Evolutionary conservation across 2,329 filamentous ascomycete species (phyloP).

Genomic region (Neopestalotiopsis clavispora): DNA sequence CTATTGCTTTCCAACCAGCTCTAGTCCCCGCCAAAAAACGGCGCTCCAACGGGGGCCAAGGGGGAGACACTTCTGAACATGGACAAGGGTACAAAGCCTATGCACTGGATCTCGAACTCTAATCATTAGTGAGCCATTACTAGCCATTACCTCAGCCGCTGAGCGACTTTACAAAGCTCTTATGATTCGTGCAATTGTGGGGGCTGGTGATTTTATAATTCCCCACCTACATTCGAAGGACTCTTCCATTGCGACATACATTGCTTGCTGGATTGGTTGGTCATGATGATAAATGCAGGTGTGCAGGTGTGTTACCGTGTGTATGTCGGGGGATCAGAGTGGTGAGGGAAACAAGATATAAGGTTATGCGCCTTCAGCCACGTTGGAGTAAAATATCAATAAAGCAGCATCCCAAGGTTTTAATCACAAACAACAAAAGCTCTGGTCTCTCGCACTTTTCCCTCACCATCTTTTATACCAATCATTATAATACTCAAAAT

Average conservation of each 20-base stretch:
- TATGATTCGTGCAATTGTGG: not conserved
- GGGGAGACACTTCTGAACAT: too few species aligned
- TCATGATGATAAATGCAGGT: slow-evolving; percentile 1
- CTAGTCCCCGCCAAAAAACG: too few species aligned
- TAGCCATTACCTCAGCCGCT: not conserved
- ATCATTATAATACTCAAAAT: slow-evolving; percentile 23
- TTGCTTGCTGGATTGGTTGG: not conserved
- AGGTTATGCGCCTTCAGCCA: not conserved
- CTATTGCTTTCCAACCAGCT: too few species aligned
- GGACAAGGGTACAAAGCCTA: too few species aligned
- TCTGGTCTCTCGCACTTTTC: not conserved
- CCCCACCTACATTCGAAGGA: not conserved
- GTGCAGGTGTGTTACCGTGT: not conserved
- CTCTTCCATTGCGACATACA: not conserved
- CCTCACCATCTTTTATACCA: not conserved
- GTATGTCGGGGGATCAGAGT: not conserved
- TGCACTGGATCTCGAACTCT: not conserved
- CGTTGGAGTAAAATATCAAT: not conserved
- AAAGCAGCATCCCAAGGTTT: not conserved
- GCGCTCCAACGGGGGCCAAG: too few species aligned
- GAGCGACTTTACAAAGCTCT: not conserved
- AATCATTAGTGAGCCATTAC: not conserved
- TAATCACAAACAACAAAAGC: not conserved
- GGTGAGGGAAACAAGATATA: slow-evolving; percentile 6
- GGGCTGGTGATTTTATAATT: not conserved